Conservation (phyloP, 2,329 filamentous ascomycete species). For the Elsinoe australis region DNA sequence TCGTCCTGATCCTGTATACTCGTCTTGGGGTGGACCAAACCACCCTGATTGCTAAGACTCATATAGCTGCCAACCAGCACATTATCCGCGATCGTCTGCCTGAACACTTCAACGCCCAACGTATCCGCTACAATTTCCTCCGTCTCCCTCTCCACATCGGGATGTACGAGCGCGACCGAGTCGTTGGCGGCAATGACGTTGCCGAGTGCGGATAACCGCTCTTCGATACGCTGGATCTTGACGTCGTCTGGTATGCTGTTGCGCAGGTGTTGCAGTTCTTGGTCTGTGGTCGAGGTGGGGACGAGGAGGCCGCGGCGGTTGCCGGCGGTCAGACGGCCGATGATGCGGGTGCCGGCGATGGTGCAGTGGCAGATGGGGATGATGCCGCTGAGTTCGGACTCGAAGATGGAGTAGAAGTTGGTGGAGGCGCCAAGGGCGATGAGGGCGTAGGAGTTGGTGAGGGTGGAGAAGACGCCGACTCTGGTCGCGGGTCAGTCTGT, state of each 20-base stretch:
- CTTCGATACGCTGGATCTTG: constrained; percentile 95
- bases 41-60: constrained; percentile 90
- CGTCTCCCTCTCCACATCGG: constrained; percentile 92
- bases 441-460: constrained; percentile 95
- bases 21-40: constrained; percentile 95
- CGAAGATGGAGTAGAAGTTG: constrained; percentile 98
- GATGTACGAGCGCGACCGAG: constrained; percentile 92
- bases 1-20: constrained; percentile 97
- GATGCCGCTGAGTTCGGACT: constrained; percentile 93
- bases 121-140: constrained; percentile 98
- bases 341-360: constrained; percentile 92
- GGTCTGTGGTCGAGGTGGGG: constrained; percentile 90
- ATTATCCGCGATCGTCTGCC: constrained; percentile 94
- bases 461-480: constrained; percentile 91
- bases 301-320: constrained; percentile 97
- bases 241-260: constrained; percentile 88
- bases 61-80: constrained; percentile 96
- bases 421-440: constrained; percentile 91
- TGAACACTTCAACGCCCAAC: constrained; percentile 78
- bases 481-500: constrained; percentile 40
- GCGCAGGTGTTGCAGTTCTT: constrained; percentile 93
- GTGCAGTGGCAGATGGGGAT: constrained; percentile 95
- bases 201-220: constrained; percentile 86
- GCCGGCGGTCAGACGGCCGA: constrained; percentile 88
- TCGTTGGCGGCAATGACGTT: constrained; percentile 97